A percentile compares a stretch with the other conserved stretches of the same genome.
phyloP scores from a whole-genome alignment of 179 eudicot species.

The Drosera spatulata region DNA sequence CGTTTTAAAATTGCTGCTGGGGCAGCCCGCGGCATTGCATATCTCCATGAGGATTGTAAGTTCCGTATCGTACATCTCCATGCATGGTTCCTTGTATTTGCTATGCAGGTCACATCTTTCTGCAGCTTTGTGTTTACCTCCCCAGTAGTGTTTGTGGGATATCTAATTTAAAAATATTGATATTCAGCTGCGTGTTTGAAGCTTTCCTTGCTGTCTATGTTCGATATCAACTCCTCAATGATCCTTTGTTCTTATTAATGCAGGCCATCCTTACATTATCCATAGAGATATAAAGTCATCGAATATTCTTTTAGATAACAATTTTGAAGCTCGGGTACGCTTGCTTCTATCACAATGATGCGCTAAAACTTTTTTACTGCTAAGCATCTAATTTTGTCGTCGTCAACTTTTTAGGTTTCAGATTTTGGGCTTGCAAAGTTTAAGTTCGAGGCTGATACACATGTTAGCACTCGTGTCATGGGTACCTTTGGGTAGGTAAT shows the following conservation, averaged over 20 bases:
- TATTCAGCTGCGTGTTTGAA: too few species aligned
- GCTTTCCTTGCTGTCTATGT: background rate
- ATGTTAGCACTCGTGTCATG: conserved; percentile 86
- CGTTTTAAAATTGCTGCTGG: conserved; percentile 77
- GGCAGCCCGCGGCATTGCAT: conserved; percentile 89
- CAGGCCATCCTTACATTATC: conserved; percentile 90
- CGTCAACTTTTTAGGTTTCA: conserved; percentile 48
- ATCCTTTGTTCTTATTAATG: background rate
- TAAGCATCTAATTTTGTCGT: conserved; percentile 3
- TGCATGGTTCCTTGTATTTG: too few species aligned
- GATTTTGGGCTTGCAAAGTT: conserved; percentile 94
- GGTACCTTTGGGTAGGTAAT: conserved; percentile 86
- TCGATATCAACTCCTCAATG: background rate
- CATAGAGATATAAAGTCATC: conserved; percentile 93
- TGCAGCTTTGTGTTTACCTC: too few species aligned
- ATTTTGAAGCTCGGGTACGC: conserved; percentile 80
- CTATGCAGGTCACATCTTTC: too few species aligned
- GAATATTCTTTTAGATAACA: conserved; percentile 78
- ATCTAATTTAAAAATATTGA: too few species aligned
- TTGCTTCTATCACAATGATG: background rate
- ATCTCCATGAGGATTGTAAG: conserved; percentile 98
- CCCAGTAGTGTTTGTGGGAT: too few species aligned
- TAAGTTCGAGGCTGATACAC: conserved; percentile 62
- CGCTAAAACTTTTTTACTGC: background rate
- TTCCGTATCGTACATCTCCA: background rate